A percentile compares a stretch with the other conserved stretches of the same genome.
Evolutionary conservation across 139 green algal species (phyloP).

Genomic region (Pleodorina starrii): DNA sequence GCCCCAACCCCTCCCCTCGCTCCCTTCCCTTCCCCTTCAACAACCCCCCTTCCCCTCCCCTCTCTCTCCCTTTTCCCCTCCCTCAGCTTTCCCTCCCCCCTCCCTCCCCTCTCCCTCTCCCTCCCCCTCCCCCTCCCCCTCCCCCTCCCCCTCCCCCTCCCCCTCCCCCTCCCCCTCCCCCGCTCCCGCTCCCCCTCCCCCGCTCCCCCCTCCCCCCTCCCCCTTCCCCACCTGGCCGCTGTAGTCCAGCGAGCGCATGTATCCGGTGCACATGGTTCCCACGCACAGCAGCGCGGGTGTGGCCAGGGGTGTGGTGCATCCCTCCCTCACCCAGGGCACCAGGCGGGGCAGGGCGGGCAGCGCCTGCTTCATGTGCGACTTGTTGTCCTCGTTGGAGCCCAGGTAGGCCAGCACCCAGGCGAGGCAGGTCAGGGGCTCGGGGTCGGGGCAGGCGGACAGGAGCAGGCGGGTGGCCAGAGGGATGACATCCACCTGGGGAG

Average conservation of each 20-base stretch:
- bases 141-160: background rate
- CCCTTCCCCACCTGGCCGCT: background rate
- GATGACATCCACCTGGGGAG: constrained; percentile 36
- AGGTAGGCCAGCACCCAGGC: constrained; percentile 39
- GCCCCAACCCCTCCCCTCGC: too few relatives aligned
- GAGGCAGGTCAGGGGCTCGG: constrained; percentile 16
- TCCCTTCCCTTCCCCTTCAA: too few relatives aligned
- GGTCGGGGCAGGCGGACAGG: background rate
- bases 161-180: background rate
- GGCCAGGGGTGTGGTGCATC: background rate
- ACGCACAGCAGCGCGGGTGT: constrained; percentile 23
- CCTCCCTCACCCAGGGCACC: constrained; percentile 36
- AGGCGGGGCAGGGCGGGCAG: constrained; percentile 27
- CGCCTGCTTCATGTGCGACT: constrained; percentile 34
- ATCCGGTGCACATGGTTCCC: constrained; percentile 49
- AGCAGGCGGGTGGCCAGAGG: constrained; percentile 6
- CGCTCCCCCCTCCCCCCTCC: background rate
- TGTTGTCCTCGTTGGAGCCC: constrained; percentile 45
- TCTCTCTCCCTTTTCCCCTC: background rate
- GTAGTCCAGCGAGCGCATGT: constrained; percentile 42
- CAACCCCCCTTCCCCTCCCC: background rate
- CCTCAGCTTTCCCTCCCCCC: too few relatives aligned
- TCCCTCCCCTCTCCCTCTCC: background rate
- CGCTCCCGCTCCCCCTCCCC: background rate
- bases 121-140: background rate